Evolutionary conservation across 2,329 filamentous ascomycete species (phyloP), one percentile per base, ranked within the genome.

Genomic region (Raffaelea arxii): DNA sequence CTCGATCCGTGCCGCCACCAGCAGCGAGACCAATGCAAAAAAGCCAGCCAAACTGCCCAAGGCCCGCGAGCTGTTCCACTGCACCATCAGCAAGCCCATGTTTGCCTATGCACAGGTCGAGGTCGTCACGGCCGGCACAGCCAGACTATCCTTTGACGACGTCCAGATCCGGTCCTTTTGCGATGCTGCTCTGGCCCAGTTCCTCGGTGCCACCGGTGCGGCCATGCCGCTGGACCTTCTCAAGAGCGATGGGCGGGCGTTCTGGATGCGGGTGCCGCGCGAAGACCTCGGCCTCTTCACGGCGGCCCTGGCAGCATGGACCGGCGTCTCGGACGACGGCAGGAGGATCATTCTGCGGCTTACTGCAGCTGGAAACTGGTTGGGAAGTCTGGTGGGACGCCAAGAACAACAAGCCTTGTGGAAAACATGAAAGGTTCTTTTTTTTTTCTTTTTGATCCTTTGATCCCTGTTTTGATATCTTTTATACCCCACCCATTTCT

Each of bases 161-260:
- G 65, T 88, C 3, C 80, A 80, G 32, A 69, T 75, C 18, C 77
- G 77, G 27, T 68, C 78, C 0, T 80, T 84, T 57, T 75, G 84
- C 54, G 77, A 74, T 2, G 62, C 73, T 1, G 80, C 84, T 0
- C 66, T 91, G 7, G 69, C 68, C 1, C 76, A 84, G 51, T 89
- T 86, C 55, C 74, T 91, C 2, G 86, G 86, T 19, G 64, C 78
- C 18, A 80, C 77, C 0, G 86, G 86, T 11, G 65, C 72, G 2
- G 78, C 77, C 11, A 80, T 90, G 4, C 66, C 80, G 1, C 59
- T 89, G 47, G 86, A 91, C 57, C 77, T 90, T 19, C 70, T 91
- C 27, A 78, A 80, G 54, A 66, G 81, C 0, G 64, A 76, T 3
- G 70, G 65, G 2, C 55, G 58, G 6, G 68, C 78, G 41, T 75